Base-by-base conservation (phyloP, 805 yeast genomes). In the Lachancea quebecensis region DNA sequence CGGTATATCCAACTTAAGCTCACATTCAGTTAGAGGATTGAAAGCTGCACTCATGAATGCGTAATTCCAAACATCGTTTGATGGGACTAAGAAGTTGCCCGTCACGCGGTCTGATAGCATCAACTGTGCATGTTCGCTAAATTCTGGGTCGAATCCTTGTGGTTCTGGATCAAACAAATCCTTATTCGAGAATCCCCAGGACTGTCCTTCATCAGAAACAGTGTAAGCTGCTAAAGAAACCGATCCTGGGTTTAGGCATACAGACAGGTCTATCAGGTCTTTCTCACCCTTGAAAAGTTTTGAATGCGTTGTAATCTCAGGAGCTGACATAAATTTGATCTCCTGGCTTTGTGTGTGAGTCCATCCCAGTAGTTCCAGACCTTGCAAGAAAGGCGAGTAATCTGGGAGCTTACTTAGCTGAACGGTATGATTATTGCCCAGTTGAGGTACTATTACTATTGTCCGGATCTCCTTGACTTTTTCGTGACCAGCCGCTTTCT, bases 41-140 rank as follows among this genome's bases (percentile, higher is more conserved):
- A 93, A 93, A 8, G 85, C 77, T 1, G 93, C 82, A 1, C 96
- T 93, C 67, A 87, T 75, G 56, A 93, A 91, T 2, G 95, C 74
- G 60, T 83, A 88, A 62, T 93, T 93, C 99, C 99, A 93, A 28
- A 88, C 60, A 46, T 79, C 81, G 29, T 82, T 82, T 17, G 78
- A 81, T 1, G 99, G 99, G 1, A 88, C 95, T 64, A 87, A 61
- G 64, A 87, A 90, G 51, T 79, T 82, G 5, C 99, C 99, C 60
- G 76, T 73, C 39, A 87, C 73, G 47, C 81, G 71, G 49, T 81
- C 91, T 0, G 96, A 80, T 16, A 93, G 63, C 18, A 88, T 67
- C 47, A 91, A 58, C 55, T 89, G 96, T 3, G 82, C 74, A 53
- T 72, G 73, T 33, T 65, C 69, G 39, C 85, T 80, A 60, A 78